Evolutionary conservation across 2,329 filamentous ascomycete genomes (phyloP).

Genomic region (Monascus ruber): DNA sequence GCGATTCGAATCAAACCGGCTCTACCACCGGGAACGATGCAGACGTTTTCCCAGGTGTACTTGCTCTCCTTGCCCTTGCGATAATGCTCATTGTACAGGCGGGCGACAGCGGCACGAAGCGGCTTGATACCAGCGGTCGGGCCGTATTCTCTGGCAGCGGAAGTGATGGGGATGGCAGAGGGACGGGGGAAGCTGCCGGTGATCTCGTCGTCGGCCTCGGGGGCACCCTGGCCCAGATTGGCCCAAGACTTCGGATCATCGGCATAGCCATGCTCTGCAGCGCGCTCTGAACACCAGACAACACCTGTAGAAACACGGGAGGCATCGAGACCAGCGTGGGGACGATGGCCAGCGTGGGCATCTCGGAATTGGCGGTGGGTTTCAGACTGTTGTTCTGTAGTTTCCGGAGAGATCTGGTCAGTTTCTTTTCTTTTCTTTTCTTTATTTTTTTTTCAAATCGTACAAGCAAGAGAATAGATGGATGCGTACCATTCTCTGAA

Average conservation of each 20-base stretch:
- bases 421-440: neutral
- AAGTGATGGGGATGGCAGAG: constrained; percentile 62
- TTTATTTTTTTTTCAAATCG: neutral
- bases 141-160: constrained; percentile 76
- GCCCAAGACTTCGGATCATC: constrained; percentile 79
- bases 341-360: constrained; percentile 81
- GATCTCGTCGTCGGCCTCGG: constrained; percentile 89
- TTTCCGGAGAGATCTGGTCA: constrained; percentile 1
- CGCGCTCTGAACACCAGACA: constrained; percentile 63
- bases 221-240: constrained; percentile 86
- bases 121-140: constrained; percentile 91
- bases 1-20: constrained; percentile 91
- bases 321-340: constrained; percentile 82
- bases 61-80: constrained; percentile 75
- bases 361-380: constrained; percentile 82
- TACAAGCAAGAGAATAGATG: neutral
- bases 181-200: constrained; percentile 79
- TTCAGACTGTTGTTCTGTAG: constrained; percentile 64
- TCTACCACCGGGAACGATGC: constrained; percentile 85
- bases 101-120: constrained; percentile 76
- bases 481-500: constrained; percentile 33
- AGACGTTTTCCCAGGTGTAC: constrained; percentile 97
- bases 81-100: constrained; percentile 87
- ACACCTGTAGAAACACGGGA: constrained; percentile 84
- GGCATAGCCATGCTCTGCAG: constrained; percentile 75